phyloP scores from a whole-genome alignment of 495 filamentous ascomycete genomes.

The Haplographium delicatum region DNA sequence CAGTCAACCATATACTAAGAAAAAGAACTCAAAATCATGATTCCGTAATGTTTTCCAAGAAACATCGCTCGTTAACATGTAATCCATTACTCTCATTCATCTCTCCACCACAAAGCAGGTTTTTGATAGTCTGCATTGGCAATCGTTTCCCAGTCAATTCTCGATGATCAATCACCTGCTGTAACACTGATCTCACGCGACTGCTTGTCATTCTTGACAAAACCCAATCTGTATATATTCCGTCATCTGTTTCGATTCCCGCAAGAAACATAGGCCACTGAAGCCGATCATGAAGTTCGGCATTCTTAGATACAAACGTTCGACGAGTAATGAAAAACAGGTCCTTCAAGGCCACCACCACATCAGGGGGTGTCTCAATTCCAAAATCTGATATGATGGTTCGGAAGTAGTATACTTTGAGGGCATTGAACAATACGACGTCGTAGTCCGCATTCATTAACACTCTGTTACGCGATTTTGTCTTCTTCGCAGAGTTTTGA shows the following conservation, averaged over 20 bases:
- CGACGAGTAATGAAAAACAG: background rate
- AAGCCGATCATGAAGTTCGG: slow-evolving; percentile 10
- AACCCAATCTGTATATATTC: slow-evolving; percentile 2
- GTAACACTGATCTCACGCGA: background rate
- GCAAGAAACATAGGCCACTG: slow-evolving; percentile 13
- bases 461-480: slow-evolving; percentile 33
- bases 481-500: slow-evolving; percentile 31
- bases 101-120: slow-evolving; percentile 1
- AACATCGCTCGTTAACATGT: background rate
- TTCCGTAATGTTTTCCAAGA: background rate
- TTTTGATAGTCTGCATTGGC: background rate
- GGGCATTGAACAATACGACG: slow-evolving; percentile 39
- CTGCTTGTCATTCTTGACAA: background rate
- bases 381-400: slow-evolving; percentile 31
- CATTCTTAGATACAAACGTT: slow-evolving; percentile 11
- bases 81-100: background rate
- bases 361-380: slow-evolving; percentile 9
- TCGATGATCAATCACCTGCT: background rate
- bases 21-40: too few species aligned
- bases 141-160: background rate
- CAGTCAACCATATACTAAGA: too few species aligned
- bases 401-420: slow-evolving; percentile 40
- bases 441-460: slow-evolving; percentile 45
- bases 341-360: background rate
- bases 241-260: slow-evolving; percentile 7